Evolutionary conservation across 768 basidiomycete genomes (phyloP), one percentile per base, ranked within the genome.

Genomic region (Sporobolomyces phaffii): DNA sequence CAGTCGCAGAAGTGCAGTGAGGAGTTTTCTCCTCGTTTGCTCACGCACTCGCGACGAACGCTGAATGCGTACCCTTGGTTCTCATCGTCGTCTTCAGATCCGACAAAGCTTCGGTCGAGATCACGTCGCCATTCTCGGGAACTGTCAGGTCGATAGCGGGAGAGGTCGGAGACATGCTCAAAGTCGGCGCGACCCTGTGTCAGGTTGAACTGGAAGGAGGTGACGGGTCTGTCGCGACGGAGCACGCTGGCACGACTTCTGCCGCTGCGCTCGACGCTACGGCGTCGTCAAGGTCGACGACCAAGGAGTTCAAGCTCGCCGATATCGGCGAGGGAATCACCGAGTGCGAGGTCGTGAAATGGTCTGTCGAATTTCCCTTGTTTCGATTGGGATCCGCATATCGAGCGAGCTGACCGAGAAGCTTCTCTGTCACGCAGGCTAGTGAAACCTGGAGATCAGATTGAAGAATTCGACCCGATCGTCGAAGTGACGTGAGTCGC

Each of bases 71-170:
- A 13, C 48, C 20, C 48, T 47, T n/a, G 10, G 9, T 11, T 47
- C n/a, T 3, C 38, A 5, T 6, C n/a, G n/a, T n/a, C n/a, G n/a
- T n/a, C n/a, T n/a, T 4, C 4, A 89, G 91, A 79, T 87, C 86
- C 69, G 90, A 91, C 82, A 91, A 91, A 77, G 90, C 89, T 2
- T 87, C 85, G 77, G 90, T 92, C 29, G 90, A 92, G 77, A 91
- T 93, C 62, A 92, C 90, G 4, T 87, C 86, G 61, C 90, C 90
- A 2, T 91, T 83, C 73, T 87, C 90, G 48, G 90, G 90, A 7
- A 79, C 85, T 34, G 79, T 92, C 51, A 85, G 82, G 67, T 82
- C 87, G 69, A 77, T 91, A 8, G 80, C 89, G 2, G 89, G 90
- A n/a, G 78, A 85, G 68, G 89, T 90, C 75, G 90, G 90, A 26